Percentiles rank a stretch among this genome's conserved stretches.
Conservation (phyloP, 306 rosid species). For the Fagus sylvatica region DNA sequence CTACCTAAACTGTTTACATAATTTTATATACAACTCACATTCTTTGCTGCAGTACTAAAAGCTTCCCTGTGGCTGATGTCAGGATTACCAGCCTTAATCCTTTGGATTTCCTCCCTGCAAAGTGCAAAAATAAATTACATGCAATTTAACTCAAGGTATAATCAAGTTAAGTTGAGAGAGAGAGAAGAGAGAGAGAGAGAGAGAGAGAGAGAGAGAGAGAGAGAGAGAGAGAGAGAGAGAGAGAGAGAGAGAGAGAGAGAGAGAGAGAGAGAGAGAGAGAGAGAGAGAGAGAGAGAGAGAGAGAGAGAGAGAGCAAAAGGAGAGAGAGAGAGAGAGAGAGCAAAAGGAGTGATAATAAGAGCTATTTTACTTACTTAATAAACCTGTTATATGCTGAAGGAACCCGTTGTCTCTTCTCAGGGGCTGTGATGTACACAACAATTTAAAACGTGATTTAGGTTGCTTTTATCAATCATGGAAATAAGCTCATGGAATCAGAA, state of each 20-base stretch:
- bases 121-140: background rate
- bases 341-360: background rate
- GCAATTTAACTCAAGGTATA: background rate
- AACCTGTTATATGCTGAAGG: constrained; percentile 93
- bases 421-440: constrained; percentile 54
- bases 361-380: constrained; percentile 68
- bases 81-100: constrained; percentile 93
- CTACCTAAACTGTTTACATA: background rate
- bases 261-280: background rate
- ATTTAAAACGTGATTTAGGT: background rate
- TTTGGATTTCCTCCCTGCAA: constrained; percentile 94
- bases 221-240: background rate
- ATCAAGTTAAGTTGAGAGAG: no score
- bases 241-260: background rate
- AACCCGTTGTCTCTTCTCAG: constrained; percentile 94
- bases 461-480: background rate
- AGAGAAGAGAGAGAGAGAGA: background rate
- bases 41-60: constrained; percentile 94
- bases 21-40: constrained; percentile 51
- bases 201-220: background rate
- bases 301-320: background rate
- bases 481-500: background rate
- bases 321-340: background rate
- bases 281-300: background rate
- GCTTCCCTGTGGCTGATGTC: constrained; percentile 96